Conservation (phyloP, 306 rosid genomes). For the Quercus mongolica region DNA sequence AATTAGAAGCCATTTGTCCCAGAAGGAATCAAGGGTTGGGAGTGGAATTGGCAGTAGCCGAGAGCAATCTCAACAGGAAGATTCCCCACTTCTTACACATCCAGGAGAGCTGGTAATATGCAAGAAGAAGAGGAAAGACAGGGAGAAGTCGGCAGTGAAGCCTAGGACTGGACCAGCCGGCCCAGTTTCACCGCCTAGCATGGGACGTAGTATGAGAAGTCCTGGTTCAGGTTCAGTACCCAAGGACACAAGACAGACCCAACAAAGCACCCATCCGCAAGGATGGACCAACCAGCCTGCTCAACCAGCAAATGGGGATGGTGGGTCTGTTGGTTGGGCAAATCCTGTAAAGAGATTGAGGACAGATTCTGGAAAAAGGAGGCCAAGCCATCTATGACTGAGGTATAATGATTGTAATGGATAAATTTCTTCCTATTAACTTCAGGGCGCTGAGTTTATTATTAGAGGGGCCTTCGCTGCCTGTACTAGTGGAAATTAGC, state of each 20-base stretch:
- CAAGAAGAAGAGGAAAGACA: conserved; percentile 89
- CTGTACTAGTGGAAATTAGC: conserved; percentile 30
- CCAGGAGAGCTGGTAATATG: conserved; percentile 94
- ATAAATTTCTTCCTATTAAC: conserved; percentile 19
- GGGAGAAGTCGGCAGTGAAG: conserved; percentile 68
- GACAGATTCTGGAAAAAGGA: conserved; percentile 91
- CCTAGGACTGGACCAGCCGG: conserved; percentile 55
- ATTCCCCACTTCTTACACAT: conserved; percentile 61
- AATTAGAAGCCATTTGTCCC: conserved; percentile 52
- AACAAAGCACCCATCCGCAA: conserved; percentile 48
- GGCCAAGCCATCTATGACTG: conserved; percentile 75
- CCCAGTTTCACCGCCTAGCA: conserved; percentile 72
- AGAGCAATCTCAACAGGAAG: conserved; percentile 69
- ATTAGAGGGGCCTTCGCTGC: conserved; percentile 28
- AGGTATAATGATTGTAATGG: conserved; percentile 22
- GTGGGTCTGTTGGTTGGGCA: conserved; percentile 76
- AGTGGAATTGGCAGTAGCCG: conserved; percentile 50
- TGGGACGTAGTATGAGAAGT: conserved; percentile 55
- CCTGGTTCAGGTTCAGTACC: conserved; percentile 52
- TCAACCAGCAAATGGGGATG: conserved; percentile 56
- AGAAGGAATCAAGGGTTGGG: conserved; percentile 66
- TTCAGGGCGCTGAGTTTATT: conserved; percentile 24
- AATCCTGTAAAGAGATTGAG: conserved; percentile 83
- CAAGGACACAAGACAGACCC: conserved; percentile 56
- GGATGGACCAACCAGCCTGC: conserved; percentile 57